Conservation (phyloP, 2,329 filamentous ascomycete species). For the Mycosphaerella sp. region DNA sequence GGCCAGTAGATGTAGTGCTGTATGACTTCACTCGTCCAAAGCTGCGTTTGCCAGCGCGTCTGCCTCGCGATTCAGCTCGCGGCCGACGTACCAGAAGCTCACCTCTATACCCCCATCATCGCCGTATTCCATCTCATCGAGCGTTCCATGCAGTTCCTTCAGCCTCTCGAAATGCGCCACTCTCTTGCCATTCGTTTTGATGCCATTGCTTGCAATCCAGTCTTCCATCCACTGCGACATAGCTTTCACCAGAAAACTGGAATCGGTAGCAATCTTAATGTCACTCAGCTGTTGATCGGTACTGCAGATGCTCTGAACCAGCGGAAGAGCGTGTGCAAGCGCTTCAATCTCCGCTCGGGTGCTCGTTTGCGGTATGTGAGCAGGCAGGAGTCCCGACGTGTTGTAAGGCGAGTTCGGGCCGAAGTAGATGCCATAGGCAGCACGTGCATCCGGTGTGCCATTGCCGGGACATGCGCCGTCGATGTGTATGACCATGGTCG, state of each 20-base stretch:
- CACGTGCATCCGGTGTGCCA: background rate
- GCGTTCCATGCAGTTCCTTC: background rate
- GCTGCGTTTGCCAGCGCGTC: conserved; percentile 1
- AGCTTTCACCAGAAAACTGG: background rate
- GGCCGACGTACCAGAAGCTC: background rate
- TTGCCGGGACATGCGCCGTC: conserved; percentile 4
- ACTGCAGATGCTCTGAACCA: background rate
- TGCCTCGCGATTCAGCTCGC: background rate
- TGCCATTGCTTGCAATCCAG: background rate
- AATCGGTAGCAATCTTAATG: conserved; percentile 3
- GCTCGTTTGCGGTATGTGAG: background rate
- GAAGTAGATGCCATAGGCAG: conserved; percentile 2
- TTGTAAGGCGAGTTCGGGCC: conserved; percentile 1
- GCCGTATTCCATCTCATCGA: conserved; percentile 1
- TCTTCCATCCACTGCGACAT: conserved; percentile 1
- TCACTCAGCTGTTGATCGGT: background rate
- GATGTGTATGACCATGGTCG: background rate
- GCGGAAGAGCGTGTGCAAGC: background rate
- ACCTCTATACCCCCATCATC: background rate
- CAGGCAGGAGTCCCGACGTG: background rate
- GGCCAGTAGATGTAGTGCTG: too few relatives aligned
- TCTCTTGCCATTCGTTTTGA: background rate
- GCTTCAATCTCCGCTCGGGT: conserved; percentile 1
- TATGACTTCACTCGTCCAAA: background rate
- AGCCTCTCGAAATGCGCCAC: background rate